These are phyloP conservation scores for Xylariaceae sp. DNA, from an alignment of 2,329 filamentous ascomycete species.

Conservation along the genomic window DNA sequence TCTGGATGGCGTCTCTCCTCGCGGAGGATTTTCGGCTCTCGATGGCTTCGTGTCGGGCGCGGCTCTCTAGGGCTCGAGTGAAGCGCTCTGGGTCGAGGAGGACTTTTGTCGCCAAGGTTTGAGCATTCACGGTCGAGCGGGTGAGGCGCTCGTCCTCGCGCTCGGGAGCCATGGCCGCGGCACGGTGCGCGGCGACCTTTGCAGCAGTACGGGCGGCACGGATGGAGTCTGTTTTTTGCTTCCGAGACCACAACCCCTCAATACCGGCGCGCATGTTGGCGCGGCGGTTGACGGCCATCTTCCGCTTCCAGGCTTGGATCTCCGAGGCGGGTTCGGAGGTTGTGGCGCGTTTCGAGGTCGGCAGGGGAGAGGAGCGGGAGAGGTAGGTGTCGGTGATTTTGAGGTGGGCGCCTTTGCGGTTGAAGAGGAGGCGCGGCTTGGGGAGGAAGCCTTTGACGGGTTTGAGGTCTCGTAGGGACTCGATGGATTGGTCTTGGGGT, in stretches of 20 bases:
- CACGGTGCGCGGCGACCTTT: constrained; percentile 45
- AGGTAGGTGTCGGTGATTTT: constrained; percentile 64
- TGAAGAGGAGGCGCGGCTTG: constrained; percentile 77
- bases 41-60: constrained; percentile 39
- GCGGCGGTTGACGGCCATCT: constrained; percentile 69
- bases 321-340: constrained; percentile 36
- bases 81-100: constrained; percentile 61
- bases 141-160: constrained; percentile 75
- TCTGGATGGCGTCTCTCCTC: constrained; percentile 70
- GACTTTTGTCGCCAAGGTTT: constrained; percentile 48
- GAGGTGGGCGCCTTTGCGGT: constrained; percentile 47
- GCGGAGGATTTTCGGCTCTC: constrained; percentile 51
- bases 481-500: constrained; percentile 59
- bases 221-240: constrained; percentile 41
- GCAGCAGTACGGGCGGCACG: constrained; percentile 38
- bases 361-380: constrained; percentile 52
- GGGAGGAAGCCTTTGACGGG: constrained; percentile 75
- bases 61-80: constrained; percentile 45
- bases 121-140: constrained; percentile 57
- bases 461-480: constrained; percentile 35
- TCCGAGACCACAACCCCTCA: constrained; percentile 63
- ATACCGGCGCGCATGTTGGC: constrained; percentile 70
- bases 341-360: constrained; percentile 37
- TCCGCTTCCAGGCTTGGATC: constrained; percentile 60
- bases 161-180: constrained; percentile 59